phyloP scores from a whole-genome alignment of 768 basidiomycete species.

The Mycena capillaripes region DNA sequence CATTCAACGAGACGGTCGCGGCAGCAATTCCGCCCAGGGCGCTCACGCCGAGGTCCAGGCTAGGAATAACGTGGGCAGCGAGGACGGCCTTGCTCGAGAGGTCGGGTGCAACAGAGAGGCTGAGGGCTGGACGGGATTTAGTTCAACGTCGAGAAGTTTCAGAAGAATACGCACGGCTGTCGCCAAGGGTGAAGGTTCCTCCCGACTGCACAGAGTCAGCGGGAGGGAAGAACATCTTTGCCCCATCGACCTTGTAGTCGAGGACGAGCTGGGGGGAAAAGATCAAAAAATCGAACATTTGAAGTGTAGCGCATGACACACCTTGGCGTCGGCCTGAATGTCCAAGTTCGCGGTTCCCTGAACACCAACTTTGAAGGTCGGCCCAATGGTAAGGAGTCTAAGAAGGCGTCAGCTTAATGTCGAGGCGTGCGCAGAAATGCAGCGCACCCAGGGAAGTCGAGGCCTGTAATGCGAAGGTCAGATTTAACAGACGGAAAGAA shows the following conservation, averaged over 20 bases:
- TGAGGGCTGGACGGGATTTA: slow-evolving; percentile 40
- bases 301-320: neutral
- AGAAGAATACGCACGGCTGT: slow-evolving; percentile 45
- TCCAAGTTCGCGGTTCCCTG: slow-evolving; percentile 47
- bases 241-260: slow-evolving; percentile 45
- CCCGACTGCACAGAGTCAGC: slow-evolving; percentile 38
- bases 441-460: slow-evolving; percentile 49
- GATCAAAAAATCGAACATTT: neutral
- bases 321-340: slow-evolving; percentile 47
- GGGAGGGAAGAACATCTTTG: slow-evolving; percentile 51
- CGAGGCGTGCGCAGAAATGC: neutral
- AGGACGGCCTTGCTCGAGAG: slow-evolving; percentile 45
- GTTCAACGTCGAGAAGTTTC: neutral
- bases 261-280: slow-evolving; percentile 41
- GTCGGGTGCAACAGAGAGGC: slow-evolving; percentile 49
- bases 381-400: slow-evolving; percentile 57
- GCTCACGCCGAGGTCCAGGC: slow-evolving; percentile 49
- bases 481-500: neutral
- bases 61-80: slow-evolving; percentile 54
- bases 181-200: slow-evolving; percentile 43
- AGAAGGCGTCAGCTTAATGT: neutral
- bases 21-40: slow-evolving; percentile 34
- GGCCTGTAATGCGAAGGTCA: neutral
- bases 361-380: slow-evolving; percentile 53
- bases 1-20: slow-evolving; percentile 37